Percentiles rank a stretch among this genome's conserved stretches.
phyloP scores from a whole-genome alignment of 345 rosid species.

The Syzygium oleosum region DNA sequence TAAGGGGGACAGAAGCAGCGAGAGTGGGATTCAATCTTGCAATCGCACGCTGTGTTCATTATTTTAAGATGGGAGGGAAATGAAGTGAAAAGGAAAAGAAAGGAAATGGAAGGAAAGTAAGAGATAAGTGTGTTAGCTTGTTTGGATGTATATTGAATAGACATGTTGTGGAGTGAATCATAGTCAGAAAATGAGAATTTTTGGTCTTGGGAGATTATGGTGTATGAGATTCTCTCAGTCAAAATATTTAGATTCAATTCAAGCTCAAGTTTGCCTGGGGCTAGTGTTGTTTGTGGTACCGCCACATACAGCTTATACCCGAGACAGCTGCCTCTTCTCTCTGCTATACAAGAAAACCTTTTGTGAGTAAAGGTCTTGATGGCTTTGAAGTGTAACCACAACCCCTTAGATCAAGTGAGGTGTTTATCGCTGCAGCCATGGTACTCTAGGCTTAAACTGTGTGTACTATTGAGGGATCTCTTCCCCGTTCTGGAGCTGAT shows the following conservation, averaged over 20 bases:
- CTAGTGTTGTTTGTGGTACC: not conserved
- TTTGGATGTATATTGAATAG: not conserved
- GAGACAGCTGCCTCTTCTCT: not conserved
- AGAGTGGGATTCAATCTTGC: not conserved
- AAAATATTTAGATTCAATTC: not conserved
- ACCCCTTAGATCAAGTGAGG: not conserved
- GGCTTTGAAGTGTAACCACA: not conserved
- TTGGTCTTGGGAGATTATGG: not conserved
- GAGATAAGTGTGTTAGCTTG: not conserved
- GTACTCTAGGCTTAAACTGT: not conserved
- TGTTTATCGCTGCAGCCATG: not conserved
- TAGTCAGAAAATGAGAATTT: not conserved
- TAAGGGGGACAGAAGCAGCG: not conserved
- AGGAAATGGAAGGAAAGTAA: not conserved
- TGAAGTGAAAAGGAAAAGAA: not conserved
- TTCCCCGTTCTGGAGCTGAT: not conserved
- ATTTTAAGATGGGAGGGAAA: not conserved
- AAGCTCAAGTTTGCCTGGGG: not conserved
- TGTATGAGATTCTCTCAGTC: not conserved
- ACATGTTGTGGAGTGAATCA: not conserved
- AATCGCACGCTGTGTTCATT: not conserved
- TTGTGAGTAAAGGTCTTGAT: not conserved
- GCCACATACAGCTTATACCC: not conserved
- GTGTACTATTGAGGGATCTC: not conserved
- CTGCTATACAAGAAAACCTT: not conserved